A percentile compares a stretch with the other conserved stretches of the same genome.
phyloP scores from a whole-genome alignment of 768 basidiomycete species.

The Gelatoporia subvermispora region DNA sequence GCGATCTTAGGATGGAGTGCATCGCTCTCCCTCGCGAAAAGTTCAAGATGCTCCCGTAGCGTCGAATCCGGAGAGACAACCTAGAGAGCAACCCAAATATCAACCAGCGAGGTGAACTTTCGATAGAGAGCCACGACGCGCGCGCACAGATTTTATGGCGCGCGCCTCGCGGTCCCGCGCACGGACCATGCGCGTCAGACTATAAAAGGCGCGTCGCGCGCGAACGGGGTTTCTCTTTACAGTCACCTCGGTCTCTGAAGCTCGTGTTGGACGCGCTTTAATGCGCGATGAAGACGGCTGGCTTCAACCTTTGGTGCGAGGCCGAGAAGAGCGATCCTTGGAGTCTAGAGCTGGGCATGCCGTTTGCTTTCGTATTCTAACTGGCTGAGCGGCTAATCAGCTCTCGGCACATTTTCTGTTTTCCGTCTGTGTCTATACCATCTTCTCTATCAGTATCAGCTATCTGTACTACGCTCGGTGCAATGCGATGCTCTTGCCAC shows the following conservation, averaged over 20 bases:
- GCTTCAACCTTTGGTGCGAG: conserved; percentile 21
- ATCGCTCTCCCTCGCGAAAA: conserved; percentile 50
- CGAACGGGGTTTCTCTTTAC: conserved; percentile 21
- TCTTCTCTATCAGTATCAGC: no score
- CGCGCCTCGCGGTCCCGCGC: conserved; percentile 31
- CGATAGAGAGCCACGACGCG: conserved; percentile 34
- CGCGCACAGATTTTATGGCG: conserved; percentile 12
- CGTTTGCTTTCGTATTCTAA: conserved; percentile 39
- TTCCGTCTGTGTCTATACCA: neutral
- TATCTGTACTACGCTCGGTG: no score
- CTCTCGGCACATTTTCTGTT: conserved; percentile 44
- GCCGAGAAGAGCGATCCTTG: conserved; percentile 45
- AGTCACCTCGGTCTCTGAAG: conserved; percentile 39
- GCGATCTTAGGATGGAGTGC: conserved; percentile 67
- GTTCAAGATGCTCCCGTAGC: conserved; percentile 52
- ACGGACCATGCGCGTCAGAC: conserved; percentile 43
- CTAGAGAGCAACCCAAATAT: conserved; percentile 61
- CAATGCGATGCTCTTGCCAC: no score
- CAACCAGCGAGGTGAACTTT: conserved; percentile 69
- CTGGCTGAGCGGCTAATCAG: conserved; percentile 68
- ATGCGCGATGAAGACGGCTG: conserved; percentile 10
- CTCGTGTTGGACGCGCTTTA: conserved; percentile 23
- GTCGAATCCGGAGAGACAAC: conserved; percentile 8
- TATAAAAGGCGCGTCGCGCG: neutral
- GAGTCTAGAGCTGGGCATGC: conserved; percentile 66